Evolutionary conservation across 2,329 filamentous ascomycete species (phyloP), one percentile per base, ranked within the genome.

Genomic region (Colletotrichum neosansevieriae): DNA sequence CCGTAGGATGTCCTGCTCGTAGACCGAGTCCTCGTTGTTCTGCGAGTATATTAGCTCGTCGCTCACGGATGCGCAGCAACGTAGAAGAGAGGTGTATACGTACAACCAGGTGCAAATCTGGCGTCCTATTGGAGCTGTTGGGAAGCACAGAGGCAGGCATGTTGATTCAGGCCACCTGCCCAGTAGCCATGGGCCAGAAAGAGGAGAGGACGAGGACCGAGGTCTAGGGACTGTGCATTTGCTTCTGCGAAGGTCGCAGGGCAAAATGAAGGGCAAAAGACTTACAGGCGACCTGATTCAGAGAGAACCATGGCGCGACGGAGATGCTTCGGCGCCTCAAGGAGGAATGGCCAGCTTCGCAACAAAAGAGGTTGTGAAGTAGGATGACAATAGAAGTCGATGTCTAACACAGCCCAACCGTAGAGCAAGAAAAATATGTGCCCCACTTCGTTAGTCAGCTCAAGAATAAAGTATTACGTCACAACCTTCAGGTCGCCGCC

Each of bases 1-100:
- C 74, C 94, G 92, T 72, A 96, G 84, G 70, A 98, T 90, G 79
- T 99, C 96, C 81, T 98, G 94, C 82, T 99, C 97, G 85, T 98
- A 99, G 70, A 97, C 88, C 63, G 93, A 91, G 82, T 99, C 96
- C 82, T 97, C 94, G 77, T 94, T 92, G 74, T 90, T 86, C 89
- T 95, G 72, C 2, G 74, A 74, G 42, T 45, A 36, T n/a, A 72
- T 77, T 69, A 82, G 75, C 72, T 64, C 36, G 15, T 36, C 19
- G 24, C 7, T 13, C 17, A 44, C n/a, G 49, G 49, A 24, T 32
- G 15, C 15, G 49, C 17, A 32, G 42, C 13, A 34, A 36, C n/a
- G 10, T 2, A 11, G 17, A 57, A 19, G 40, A 12, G 2, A 38
- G 36, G 7, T 13, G 6, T 67, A 47, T 42, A 78, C 82, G 64